Percentiles rank a stretch among this genome's conserved stretches.
Evolutionary conservation across 768 basidiomycete species (phyloP).

Genomic region (Podaxis sp.): DNA sequence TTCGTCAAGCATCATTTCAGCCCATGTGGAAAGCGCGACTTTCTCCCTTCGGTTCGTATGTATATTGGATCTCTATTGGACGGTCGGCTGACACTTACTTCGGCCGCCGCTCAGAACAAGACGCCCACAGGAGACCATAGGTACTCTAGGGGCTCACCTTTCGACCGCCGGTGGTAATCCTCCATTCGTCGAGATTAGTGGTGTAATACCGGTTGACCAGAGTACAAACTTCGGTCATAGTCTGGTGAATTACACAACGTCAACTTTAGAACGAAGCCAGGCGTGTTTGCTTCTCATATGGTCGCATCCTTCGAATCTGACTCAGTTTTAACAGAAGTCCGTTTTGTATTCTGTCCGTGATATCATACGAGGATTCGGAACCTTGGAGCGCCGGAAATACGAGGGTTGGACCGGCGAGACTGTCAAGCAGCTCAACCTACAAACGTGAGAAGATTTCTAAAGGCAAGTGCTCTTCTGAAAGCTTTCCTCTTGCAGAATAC

Average conservation of each 20-base stretch:
- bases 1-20: conserved; percentile 52
- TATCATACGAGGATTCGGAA: conserved; percentile 58
- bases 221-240: conserved; percentile 23
- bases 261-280: conserved; percentile 15
- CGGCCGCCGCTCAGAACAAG: conserved; percentile 23
- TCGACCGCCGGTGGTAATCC: conserved; percentile 50
- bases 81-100: neutral
- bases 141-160: conserved; percentile 40
- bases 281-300: neutral
- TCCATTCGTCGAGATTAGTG: conserved; percentile 53
- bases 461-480: neutral
- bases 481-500: conserved; percentile 30
- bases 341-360: conserved; percentile 21
- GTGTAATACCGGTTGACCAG: conserved; percentile 42
- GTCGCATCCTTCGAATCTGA: neutral
- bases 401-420: conserved; percentile 30
- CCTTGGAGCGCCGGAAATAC: conserved; percentile 29
- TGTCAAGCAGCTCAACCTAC: neutral
- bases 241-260: conserved; percentile 38
- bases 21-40: conserved; percentile 55
- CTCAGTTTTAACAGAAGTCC: neutral
- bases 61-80: conserved; percentile 6
- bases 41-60: conserved; percentile 49
- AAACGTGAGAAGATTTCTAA: neutral
- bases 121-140: conserved; percentile 31